Evolutionary conservation across 495 filamentous ascomycete genomes (phyloP), one percentile per base, ranked within the genome.

Genomic region (Penicillium cataractarum): DNA sequence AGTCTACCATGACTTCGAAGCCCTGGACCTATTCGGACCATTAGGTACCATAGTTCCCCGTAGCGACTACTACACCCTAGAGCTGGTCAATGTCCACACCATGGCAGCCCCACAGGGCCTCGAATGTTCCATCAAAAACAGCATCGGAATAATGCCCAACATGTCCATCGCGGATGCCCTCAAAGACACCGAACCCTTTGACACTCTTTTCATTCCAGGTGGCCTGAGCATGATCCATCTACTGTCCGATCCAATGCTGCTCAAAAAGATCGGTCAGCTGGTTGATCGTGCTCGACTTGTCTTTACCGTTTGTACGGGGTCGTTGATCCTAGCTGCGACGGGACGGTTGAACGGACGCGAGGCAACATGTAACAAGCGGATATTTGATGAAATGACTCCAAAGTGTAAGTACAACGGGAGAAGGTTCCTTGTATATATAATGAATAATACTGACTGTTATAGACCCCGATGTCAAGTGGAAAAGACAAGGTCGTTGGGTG

Each of bases 21-120:
- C 35, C 39, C 24, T 57, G 24, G 55, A 57, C 39, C 24, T 57
- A 10, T 57, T 57, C 39, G 55, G 55, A 2, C 55, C 55, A 15
- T 10, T 57, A 17, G 55, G 55, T 7, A 39, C 39, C 39, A 57
- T 57, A 12, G 40, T 57, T 6, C 39, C 55, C 35, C 37, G 55
- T 0, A 57, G 55, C 17, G 55, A 57, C 39, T 57, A 57, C 39
- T 57, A 57, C 22, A 46, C 55, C 7, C 6, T 57, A n/a, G 6
- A 57, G 21, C 39, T 57, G 6, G 55, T 57, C 55, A 52, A 32
- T 52, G 26, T 52, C 5, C 49, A 52, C 49, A 52, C 31, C 3
- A 4, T 52, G 1, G 7, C 26, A 8, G 13, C 49, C 7, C 49
- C 49, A 12, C 24, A 32, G 1, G 49, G 49, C 6, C 49, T 52